Percentiles rank a stretch among this genome's conserved stretches.
phyloP scores from a whole-genome alignment of 768 basidiomycete species.

The Tricholomella constricta region DNA sequence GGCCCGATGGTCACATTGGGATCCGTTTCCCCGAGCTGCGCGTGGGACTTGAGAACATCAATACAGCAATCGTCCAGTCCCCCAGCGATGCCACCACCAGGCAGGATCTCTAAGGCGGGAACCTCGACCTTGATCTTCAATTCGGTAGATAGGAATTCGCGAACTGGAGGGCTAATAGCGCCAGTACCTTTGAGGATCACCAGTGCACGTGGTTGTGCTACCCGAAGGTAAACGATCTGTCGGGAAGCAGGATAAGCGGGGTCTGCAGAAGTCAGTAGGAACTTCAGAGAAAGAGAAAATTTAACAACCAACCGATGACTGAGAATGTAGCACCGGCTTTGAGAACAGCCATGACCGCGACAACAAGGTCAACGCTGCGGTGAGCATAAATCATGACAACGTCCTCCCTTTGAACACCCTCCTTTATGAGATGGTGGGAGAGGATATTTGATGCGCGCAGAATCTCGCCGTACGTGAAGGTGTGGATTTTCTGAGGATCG shows the following conservation, averaged over 20 bases:
- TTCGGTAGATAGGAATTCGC: slow-evolving; percentile 76
- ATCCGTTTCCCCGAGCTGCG: slow-evolving; percentile 63
- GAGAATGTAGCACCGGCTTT: slow-evolving; percentile 97
- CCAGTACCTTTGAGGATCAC: slow-evolving; percentile 92
- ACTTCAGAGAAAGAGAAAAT: background rate
- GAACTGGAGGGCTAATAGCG: slow-evolving; percentile 73
- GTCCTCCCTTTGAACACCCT: slow-evolving; percentile 88
- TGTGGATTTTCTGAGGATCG: slow-evolving; percentile 51
- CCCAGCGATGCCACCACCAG: slow-evolving; percentile 65
- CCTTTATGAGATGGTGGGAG: slow-evolving; percentile 84
- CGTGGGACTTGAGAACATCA: slow-evolving; percentile 65
- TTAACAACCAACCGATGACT: slow-evolving; percentile 76
- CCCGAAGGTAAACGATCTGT: slow-evolving; percentile 90
- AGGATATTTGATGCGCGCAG: slow-evolving; percentile 85
- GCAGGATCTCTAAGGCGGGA: slow-evolving; percentile 78
- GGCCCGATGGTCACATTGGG: slow-evolving; percentile 89
- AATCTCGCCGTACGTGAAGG: slow-evolving; percentile 80
- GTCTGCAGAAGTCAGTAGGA: slow-evolving; percentile 52
- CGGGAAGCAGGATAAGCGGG: slow-evolving; percentile 95
- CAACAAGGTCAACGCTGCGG: slow-evolving; percentile 93
- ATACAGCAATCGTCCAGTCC: slow-evolving; percentile 45
- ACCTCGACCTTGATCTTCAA: slow-evolving; percentile 89
- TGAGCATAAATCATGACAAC: slow-evolving; percentile 99
- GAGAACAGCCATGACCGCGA: slow-evolving; percentile 94
- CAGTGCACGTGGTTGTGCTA: slow-evolving; percentile 89